phyloP scores from a whole-genome alignment of 2,329 filamentous ascomycete genomes.

The Stachybotrys chlorohalonatus region DNA sequence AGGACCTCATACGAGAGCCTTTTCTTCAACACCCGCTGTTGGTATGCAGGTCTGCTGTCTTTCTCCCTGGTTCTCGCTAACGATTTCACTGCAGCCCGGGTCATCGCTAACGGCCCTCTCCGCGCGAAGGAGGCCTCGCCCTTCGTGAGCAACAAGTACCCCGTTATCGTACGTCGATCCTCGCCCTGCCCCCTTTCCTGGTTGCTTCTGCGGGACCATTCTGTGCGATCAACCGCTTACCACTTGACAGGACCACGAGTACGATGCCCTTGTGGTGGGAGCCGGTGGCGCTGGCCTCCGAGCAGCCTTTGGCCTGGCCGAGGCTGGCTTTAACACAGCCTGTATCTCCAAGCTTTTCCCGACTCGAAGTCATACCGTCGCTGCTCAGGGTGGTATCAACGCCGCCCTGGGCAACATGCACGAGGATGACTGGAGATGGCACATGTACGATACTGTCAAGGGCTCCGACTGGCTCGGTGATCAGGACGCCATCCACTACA shows the following conservation, averaged over 20 bases:
- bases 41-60: conserved; percentile 39
- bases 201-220: background rate
- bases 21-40: conserved; percentile 78
- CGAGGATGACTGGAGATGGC: conserved; percentile 97
- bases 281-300: conserved; percentile 75
- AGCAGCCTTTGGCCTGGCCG: conserved; percentile 76
- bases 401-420: conserved; percentile 92
- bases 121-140: conserved; percentile 89
- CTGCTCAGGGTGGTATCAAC: conserved; percentile 77
- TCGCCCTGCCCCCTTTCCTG: conserved; percentile 1
- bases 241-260: conserved; percentile 76
- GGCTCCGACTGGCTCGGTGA: conserved; percentile 96
- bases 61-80: background rate
- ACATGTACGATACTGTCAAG: conserved; percentile 99
- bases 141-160: conserved; percentile 82
- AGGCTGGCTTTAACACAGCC: conserved; percentile 83
- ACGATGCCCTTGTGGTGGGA: conserved; percentile 92
- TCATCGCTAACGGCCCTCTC: conserved; percentile 77
- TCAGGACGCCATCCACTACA: conserved; percentile 97
- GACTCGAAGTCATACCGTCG: conserved; percentile 77
- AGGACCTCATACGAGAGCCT: conserved; percentile 61
- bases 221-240: conserved; percentile 8
- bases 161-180: conserved; percentile 66
- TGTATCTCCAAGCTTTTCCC: conserved; percentile 85
- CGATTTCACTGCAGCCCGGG: conserved; percentile 49